phyloP scores from a whole-genome alignment of 1,139 yeast genomes.

The Chernovozyma sophiae-reginae region DNA sequence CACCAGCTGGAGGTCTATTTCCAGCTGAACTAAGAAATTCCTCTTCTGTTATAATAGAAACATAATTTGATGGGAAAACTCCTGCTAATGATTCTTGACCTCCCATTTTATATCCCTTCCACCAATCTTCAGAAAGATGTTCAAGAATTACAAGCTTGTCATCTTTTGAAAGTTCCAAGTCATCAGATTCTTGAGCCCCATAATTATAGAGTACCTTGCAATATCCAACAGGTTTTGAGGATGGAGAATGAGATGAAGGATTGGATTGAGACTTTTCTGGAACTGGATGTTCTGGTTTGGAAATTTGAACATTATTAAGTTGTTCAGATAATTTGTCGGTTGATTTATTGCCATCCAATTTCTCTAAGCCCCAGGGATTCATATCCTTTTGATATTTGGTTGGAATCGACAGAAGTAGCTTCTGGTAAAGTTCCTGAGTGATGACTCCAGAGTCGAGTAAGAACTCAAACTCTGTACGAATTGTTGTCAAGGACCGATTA shows the following conservation, averaged over 20 bases:
- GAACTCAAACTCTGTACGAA: slow-evolving; percentile 79
- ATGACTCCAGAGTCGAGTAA: slow-evolving; percentile 75
- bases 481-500: slow-evolving; percentile 72
- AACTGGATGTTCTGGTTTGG: slow-evolving; percentile 16
- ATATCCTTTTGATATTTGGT: slow-evolving; percentile 52
- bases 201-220: slow-evolving; percentile 72
- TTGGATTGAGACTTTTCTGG: slow-evolving; percentile 19
- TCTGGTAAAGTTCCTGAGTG: slow-evolving; percentile 51
- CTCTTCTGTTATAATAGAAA: slow-evolving; percentile 41
- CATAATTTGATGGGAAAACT: slow-evolving; percentile 88
- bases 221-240: slow-evolving; percentile 28
- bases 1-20: slow-evolving; percentile 8
- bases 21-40: slow-evolving; percentile 22
- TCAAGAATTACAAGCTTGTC: slow-evolving; percentile 68
- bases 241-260: slow-evolving; percentile 9
- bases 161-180: slow-evolving; percentile 60
- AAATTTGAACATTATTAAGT: slow-evolving; percentile 21
- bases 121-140: slow-evolving; percentile 84
- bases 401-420: slow-evolving; percentile 55
- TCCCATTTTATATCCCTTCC: slow-evolving; percentile 62
- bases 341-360: slow-evolving; percentile 12
- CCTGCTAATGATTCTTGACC: slow-evolving; percentile 54
- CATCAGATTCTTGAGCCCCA: slow-evolving; percentile 63
- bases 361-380: slow-evolving; percentile 47
- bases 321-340: slow-evolving; percentile 17